Base-by-base conservation (phyloP, 768 basidiomycete species). In the Tylopilus sp. region DNA sequence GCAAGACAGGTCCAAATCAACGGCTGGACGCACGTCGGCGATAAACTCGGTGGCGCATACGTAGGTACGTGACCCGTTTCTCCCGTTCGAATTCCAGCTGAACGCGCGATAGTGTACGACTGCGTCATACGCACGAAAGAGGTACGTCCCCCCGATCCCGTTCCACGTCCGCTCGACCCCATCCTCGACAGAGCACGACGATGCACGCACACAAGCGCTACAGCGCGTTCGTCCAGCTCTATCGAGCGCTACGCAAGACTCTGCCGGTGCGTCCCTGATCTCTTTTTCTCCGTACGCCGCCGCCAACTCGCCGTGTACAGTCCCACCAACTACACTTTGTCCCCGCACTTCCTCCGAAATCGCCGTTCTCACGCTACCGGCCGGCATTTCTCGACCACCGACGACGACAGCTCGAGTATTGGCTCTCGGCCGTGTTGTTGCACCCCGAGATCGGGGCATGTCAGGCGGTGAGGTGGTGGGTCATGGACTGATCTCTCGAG, bases 11-110 rank as follows among this genome's bases (percentile, higher is more conserved):
- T 89, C 4, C 73, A 74, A 45, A 84, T 89, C 19, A 73, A 73
- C 11, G 87, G 86, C 0, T 89, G 87, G 87, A 84, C 82, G 17
- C 82, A 76, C 56, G 87, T 89, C 8, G 86, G 86, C 1, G 87
- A 87, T 59, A 76, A 75, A 36, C 73, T 74, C 0, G 79, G 80
- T n/a, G 77, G 79, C 0, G 86, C 84, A 0, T 89, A 88, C 62
- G 73, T 87, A 47, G 84, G 84, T 86, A 50, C 49, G 78, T 67
- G 9, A 21, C 14, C 10, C 12, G 1, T 6, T 4, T 5, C 12
- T 13, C 26, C 21, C 14, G 17, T 30, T 25, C 26, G 24, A 13
- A 19, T 19, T 3, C 3, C 17, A 3, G 4, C 24, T 33, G 50
- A 37, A 19, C 14, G 6, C 12, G 3, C 19, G 28, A 11, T 50